Conservation (phyloP, 345 rosid species). For the thale cress (Arabidopsis thaliana) region TAIR10.1 NC_003075.7:9618501-9619000, state of each 20-base stretch:
- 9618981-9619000: slow-evolving; percentile 70
- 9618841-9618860: slow-evolving; percentile 16
- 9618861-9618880: slow-evolving; percentile 11
- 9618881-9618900: not conserved
- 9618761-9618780: slow-evolving; percentile 15
- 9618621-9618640: slow-evolving; percentile 63
- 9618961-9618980: slow-evolving; percentile 57
- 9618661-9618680: slow-evolving; percentile 17
- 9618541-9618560: slow-evolving; percentile 66
- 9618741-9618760: slow-evolving; percentile 26
- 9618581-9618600: slow-evolving; percentile 80
- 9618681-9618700: slow-evolving; percentile 25
- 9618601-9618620: slow-evolving; percentile 92
- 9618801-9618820: slow-evolving; percentile 27
- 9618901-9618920: slow-evolving; percentile 26
- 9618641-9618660: slow-evolving; percentile 31
- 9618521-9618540: slow-evolving; percentile 66
- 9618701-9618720: slow-evolving; percentile 17
- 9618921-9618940: not conserved
- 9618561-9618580: slow-evolving; percentile 86
- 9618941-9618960: slow-evolving; percentile 23
- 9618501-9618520: slow-evolving; percentile 97
- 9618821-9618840: slow-evolving; percentile 17
- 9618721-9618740: slow-evolving; percentile 15
- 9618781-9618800: slow-evolving; percentile 26